A percentile compares a stretch with the other conserved stretches of the same genome.
Conservation (phyloP, 805 yeast genomes). For the Priceomyces fermenticarens region DNA sequence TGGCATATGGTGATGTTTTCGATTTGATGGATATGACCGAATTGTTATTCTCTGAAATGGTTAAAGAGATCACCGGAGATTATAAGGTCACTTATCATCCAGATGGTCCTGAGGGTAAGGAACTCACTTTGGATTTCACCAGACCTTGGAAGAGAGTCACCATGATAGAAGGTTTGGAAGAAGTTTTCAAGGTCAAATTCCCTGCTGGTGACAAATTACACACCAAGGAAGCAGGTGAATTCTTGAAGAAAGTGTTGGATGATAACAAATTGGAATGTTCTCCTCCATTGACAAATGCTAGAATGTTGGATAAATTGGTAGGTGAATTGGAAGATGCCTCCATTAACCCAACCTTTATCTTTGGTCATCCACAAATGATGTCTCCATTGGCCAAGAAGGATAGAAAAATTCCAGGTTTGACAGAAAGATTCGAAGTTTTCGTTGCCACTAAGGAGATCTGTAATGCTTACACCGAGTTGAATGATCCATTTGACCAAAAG, state of each 20-base stretch:
- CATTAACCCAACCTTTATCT: conserved; percentile 95
- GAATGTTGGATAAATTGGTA: conserved; percentile 97
- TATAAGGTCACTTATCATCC: conserved; percentile 89
- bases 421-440: conserved; percentile 97
- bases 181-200: conserved; percentile 79
- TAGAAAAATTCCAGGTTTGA: conserved; percentile 86
- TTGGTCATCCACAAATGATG: conserved; percentile 99
- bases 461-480: conserved; percentile 98
- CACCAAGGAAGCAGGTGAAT: conserved; percentile 88
- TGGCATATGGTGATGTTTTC: conserved; percentile 95
- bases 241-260: conserved; percentile 75
- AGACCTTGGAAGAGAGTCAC: conserved; percentile 99
- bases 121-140: conserved; percentile 75
- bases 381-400: conserved; percentile 97
- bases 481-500: conserved; percentile 98
- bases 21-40: conserved; percentile 96
- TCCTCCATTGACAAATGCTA: conserved; percentile 92
- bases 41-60: conserved; percentile 93
- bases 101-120: conserved; percentile 85
- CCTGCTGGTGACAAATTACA: conserved; percentile 95
- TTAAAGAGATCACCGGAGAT: conserved; percentile 87
- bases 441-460: conserved; percentile 98
- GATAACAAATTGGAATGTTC: conserved; percentile 86
- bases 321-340: conserved; percentile 95
- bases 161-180: conserved; percentile 95